Evolutionary conservation across 768 basidiomycete species (phyloP), one percentile per base, ranked within the genome.

Genomic region (Tricholoma matsutake): DNA sequence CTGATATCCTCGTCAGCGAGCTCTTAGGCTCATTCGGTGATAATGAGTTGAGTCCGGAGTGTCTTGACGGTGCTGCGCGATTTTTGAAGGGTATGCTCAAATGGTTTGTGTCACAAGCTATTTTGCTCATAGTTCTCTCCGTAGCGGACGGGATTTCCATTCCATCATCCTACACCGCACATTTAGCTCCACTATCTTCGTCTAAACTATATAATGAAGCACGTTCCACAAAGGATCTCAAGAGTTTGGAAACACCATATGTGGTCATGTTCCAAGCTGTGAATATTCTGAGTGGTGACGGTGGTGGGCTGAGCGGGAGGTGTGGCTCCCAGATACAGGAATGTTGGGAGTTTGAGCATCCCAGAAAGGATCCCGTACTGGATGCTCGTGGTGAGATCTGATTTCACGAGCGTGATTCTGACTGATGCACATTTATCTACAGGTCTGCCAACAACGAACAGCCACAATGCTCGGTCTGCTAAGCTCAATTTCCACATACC

Each of bases 181-280:
- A 95, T 75, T 81, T 99, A 22, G 94, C 97, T 0, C 97, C 97
- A 1, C 76, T 99, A 58, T 94, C 96, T 4, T 97, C 96, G 2
- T 91, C 94, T 2, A 98, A 96, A 72, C 80, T 99, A 10, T 91
- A 89, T 76, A 88, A 88, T 62, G 93, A 96, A 69, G 93, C 94
- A 0, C 79, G 85, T 59, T 77, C 83, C 0, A 72, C 78, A 56
- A 90, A 84, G 68, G 86, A 84, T 63, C 75, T 84, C 34, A 92
- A 91, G 72, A 83, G 86, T 25, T 72, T 91, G 60, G 97, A 99
- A 75, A 98, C 95, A 32, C 96, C 97, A 0, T 98, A 98, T 67
- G 97, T 99, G 16, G 97, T 98, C 62, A 96, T 98, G 96, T 94
- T 99, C 73, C 89, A 93, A 69, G 92, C 94, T 8, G 91, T 94